These are phyloP conservation scores for Stipa capillata DNA, from an alignment of 176 grass and related monocot species.

Conservation along the genomic window DNA sequence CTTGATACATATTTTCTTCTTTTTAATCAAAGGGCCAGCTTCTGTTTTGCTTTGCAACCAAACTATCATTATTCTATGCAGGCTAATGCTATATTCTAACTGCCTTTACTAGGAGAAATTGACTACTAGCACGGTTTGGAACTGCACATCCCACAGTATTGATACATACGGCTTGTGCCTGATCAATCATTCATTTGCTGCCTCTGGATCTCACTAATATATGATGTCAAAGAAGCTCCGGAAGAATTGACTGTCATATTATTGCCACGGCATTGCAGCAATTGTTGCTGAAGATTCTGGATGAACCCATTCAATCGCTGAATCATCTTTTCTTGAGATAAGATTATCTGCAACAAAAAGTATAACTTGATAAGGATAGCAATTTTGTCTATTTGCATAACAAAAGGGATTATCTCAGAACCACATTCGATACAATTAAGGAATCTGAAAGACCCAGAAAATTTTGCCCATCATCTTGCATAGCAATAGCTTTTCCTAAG, in stretches of 20 bases:
- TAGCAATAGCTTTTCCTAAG: neutral
- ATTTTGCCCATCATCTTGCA: neutral
- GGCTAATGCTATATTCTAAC: conserved; percentile 16
- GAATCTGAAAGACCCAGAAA: neutral
- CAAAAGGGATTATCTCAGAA: neutral
- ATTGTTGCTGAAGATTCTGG: conserved; percentile 64
- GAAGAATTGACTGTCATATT: conserved; percentile 38
- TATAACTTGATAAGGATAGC: neutral
- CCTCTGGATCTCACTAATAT: conserved; percentile 52
- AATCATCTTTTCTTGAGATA: conserved; percentile 94
- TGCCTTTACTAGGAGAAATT: conserved; percentile 12
- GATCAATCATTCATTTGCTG: conserved; percentile 49
- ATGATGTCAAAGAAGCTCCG: conserved; percentile 32
- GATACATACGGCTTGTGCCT: neutral
- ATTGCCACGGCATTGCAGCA: conserved; percentile 52
- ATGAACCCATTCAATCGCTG: conserved; percentile 58
- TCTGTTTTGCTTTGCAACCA: neutral
- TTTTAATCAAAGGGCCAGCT: neutral
- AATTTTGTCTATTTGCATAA: neutral
- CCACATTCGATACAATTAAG: neutral
- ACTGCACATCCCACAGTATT: neutral
- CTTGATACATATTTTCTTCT: neutral
- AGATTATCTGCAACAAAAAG: conserved; percentile 54
- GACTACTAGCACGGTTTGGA: neutral
- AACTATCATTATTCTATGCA: conserved; percentile 1